Percentiles rank a stretch among this genome's conserved stretches.
Evolutionary conservation across 1,284 basidiomycete genomes (phyloP).

Genomic region (Ceratobasidium sp.): DNA sequence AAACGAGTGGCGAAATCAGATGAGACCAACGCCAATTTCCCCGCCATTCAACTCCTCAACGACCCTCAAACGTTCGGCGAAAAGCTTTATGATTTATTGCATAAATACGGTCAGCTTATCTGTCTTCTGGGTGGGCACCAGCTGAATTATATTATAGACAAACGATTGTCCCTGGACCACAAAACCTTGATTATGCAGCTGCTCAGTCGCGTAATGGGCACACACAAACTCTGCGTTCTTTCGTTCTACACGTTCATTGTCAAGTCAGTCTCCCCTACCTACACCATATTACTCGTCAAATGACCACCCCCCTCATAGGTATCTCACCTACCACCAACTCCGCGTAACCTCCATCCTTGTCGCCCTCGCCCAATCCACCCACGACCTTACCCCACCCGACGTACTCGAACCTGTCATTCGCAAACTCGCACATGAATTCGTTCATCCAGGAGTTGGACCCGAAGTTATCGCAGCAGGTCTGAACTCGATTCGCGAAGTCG

Average conservation of each 20-base stretch:
- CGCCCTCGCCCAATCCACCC: constrained; percentile 94
- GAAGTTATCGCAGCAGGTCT: constrained; percentile 97
- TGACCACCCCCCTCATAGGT: constrained; percentile 64
- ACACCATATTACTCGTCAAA: neutral
- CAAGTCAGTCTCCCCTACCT: constrained; percentile 58
- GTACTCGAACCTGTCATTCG: constrained; percentile 89
- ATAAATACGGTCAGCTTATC: constrained; percentile 67
- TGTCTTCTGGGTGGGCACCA: neutral
- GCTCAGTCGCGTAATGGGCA: constrained; percentile 93
- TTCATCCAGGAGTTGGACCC: constrained; percentile 95
- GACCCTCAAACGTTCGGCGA: constrained; percentile 98
- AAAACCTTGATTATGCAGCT: constrained; percentile 98
- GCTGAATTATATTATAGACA: constrained; percentile 67
- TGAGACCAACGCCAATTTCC: constrained; percentile 80
- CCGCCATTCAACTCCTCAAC: constrained; percentile 92
- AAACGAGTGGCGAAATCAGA: constrained; percentile 69
- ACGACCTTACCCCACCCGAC: constrained; percentile 96
- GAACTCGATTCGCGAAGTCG: constrained; percentile 95
- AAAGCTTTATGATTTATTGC: constrained; percentile 90
- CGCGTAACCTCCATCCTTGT: constrained; percentile 96
- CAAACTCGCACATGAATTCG: constrained; percentile 95
- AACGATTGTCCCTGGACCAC: constrained; percentile 94
- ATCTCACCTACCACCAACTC: constrained; percentile 93
- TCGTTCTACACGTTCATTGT: constrained; percentile 98
- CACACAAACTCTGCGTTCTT: constrained; percentile 93